Evolutionary conservation across 371 early-diverging fungal genomes (phyloP).

Genomic region (Syncephalastrum contaminatum): DNA sequence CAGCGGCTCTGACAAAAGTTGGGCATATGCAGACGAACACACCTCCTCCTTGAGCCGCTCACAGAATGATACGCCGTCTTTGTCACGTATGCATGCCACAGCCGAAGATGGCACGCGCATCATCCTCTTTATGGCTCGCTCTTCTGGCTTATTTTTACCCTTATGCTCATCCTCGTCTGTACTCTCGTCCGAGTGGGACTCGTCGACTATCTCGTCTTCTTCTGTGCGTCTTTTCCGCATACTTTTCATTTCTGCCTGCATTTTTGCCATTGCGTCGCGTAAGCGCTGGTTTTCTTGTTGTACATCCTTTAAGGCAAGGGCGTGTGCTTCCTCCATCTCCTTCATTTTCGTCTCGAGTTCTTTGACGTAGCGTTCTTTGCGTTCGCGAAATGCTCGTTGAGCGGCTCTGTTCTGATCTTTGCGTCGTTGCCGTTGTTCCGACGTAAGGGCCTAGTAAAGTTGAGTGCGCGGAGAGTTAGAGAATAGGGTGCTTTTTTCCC

Average conservation of each 20-base stretch:
- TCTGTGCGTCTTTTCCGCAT: background rate
- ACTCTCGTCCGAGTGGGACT: background rate
- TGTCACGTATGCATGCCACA: conserved; percentile 43
- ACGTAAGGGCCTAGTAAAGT: conserved; percentile 9
- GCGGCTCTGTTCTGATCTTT: conserved; percentile 82
- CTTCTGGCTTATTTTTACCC: background rate
- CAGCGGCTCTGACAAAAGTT: conserved; percentile 42
- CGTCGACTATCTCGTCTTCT: background rate
- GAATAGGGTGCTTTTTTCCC: too few species aligned
- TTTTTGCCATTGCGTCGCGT: conserved; percentile 13
- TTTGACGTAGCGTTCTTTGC: conserved; percentile 70
- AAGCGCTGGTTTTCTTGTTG: conserved; percentile 33
- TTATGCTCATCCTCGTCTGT: conserved; percentile 1
- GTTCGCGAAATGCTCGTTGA: conserved; percentile 76
- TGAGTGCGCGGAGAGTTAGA: too few species aligned
- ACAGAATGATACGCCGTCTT: conserved; percentile 48
- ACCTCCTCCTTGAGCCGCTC: conserved; percentile 48
- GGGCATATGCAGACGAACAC: conserved; percentile 43
- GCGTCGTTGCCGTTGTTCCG: conserved; percentile 51
- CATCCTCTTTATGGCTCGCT: conserved; percentile 6
- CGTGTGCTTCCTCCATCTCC: conserved; percentile 53
- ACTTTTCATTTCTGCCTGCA: conserved; percentile 27
- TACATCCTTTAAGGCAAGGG: conserved; percentile 17
- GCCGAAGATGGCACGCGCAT: conserved; percentile 27
- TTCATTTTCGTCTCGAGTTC: conserved; percentile 67